phyloP scores from a whole-genome alignment of 495 filamentous ascomycete genomes.

The Sporormia fimetaria region DNA sequence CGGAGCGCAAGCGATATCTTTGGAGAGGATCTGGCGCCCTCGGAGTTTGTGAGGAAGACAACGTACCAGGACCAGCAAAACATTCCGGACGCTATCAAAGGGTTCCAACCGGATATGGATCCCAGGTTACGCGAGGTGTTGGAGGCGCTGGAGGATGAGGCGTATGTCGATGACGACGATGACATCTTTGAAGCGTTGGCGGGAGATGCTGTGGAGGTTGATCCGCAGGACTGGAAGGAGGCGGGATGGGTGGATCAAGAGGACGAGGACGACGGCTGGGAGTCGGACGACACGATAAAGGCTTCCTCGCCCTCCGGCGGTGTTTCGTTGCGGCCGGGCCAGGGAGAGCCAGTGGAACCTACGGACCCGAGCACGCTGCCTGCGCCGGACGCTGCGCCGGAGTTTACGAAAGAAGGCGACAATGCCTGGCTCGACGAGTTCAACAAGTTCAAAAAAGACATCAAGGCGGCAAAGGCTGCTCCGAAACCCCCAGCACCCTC shows the following conservation, averaged over 20 bases:
- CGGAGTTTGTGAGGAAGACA: constrained; percentile 54
- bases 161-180: constrained; percentile 78
- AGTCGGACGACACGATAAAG: constrained; percentile 86
- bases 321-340: constrained; percentile 21
- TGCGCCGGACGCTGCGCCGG: constrained; percentile 38
- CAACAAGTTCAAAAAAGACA: constrained; percentile 73
- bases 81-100: constrained; percentile 76
- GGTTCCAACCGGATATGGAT: constrained; percentile 98
- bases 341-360: constrained; percentile 3
- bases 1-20: constrained; percentile 36
- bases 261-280: constrained; percentile 72
- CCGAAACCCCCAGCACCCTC: constrained; percentile 41
- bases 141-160: constrained; percentile 92
- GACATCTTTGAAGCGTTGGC: constrained; percentile 69
- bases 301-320: constrained; percentile 28
- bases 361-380: constrained; percentile 23
- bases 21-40: constrained; percentile 59
- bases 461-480: constrained; percentile 42
- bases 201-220: constrained; percentile 60
- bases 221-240: constrained; percentile 49
- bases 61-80: constrained; percentile 93
- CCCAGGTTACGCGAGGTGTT: constrained; percentile 82
- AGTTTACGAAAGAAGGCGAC: constrained; percentile 38
- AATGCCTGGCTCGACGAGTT: constrained; percentile 83
- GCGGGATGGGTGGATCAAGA: constrained; percentile 38